Evolutionary conservation across 192 early-diverging fungal genomes (phyloP).

Genomic region (Coemansia sp.): DNA sequence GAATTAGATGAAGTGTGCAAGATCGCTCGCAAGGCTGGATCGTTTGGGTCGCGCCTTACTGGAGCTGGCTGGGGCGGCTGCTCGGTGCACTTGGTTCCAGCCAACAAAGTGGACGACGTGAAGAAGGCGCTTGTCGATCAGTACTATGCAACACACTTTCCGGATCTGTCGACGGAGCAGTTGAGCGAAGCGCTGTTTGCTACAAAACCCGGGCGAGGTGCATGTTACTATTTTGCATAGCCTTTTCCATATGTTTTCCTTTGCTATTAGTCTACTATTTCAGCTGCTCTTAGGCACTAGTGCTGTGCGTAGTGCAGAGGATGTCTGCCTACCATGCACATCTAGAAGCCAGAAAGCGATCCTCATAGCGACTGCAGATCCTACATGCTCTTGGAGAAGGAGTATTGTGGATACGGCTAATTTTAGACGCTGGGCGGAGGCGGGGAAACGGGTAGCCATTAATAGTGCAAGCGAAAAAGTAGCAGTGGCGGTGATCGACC

Average conservation of each 20-base stretch:
- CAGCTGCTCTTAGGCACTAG: neutral
- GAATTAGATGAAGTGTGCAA: conserved; percentile 80
- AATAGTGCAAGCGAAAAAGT: too few species aligned
- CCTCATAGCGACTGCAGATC: neutral
- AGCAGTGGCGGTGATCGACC: neutral
- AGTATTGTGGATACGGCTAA: neutral
- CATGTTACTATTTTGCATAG: conserved; percentile 29
- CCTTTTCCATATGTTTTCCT: neutral
- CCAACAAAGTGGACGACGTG: conserved; percentile 61
- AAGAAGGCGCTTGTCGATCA: conserved; percentile 65
- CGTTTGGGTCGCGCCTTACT: conserved; percentile 82
- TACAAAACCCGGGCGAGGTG: conserved; percentile 43
- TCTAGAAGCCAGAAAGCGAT: neutral
- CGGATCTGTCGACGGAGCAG: conserved; percentile 54
- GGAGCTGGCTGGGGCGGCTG: conserved; percentile 96
- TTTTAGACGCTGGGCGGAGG: neutral
- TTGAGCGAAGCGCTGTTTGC: conserved; percentile 62
- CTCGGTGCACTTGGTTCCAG: conserved; percentile 73
- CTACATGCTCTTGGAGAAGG: conserved; percentile 2
- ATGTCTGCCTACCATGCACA: neutral
- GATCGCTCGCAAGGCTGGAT: conserved; percentile 66
- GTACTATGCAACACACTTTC: conserved; percentile 63
- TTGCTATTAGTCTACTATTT: neutral
- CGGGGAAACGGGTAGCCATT: neutral
- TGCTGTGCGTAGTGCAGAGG: neutral